Evolutionary conservation across 106 monocot genomes (phyloP).

Genomic region (Dioscorea zingiberensis): DNA sequence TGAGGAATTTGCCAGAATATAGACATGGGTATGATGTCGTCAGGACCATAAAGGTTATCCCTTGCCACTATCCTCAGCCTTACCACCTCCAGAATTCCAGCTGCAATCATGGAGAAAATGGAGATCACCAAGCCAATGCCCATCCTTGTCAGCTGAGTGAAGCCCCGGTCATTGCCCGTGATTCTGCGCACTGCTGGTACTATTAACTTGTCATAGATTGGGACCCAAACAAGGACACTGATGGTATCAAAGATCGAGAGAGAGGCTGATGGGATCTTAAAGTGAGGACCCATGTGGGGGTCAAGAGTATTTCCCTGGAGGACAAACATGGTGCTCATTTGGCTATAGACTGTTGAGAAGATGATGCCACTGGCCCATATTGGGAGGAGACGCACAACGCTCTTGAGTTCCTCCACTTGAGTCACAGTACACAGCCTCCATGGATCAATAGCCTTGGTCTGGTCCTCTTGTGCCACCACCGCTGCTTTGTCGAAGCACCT

Average conservation of each 20-base stretch:
- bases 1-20: constrained; percentile 73
- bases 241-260: constrained; percentile 75
- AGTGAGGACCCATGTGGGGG: constrained; percentile 55
- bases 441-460: constrained; percentile 18
- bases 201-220: constrained; percentile 60
- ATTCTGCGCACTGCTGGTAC: constrained; percentile 48
- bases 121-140: constrained; percentile 77
- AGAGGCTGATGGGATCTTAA: constrained; percentile 66
- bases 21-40: constrained; percentile 38
- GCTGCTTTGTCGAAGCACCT: constrained; percentile 77
- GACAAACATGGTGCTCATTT: constrained; percentile 85
- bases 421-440: constrained; percentile 76
- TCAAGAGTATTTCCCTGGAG: constrained; percentile 76
- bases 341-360: constrained; percentile 65
- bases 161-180: constrained; percentile 58
- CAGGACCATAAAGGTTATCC: constrained; percentile 39
- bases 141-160: constrained; percentile 75
- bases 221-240: constrained; percentile 78
- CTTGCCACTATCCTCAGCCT: constrained; percentile 40
- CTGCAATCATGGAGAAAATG: constrained; percentile 64
- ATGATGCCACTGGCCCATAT: constrained; percentile 80
- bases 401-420: constrained; percentile 76
- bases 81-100: constrained; percentile 50
- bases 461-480: constrained; percentile 33
- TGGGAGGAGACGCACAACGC: constrained; percentile 45